Base-by-base conservation (phyloP, 2,329 filamentous ascomycete genomes). In the Hymenoscyphus repandus region DNA sequence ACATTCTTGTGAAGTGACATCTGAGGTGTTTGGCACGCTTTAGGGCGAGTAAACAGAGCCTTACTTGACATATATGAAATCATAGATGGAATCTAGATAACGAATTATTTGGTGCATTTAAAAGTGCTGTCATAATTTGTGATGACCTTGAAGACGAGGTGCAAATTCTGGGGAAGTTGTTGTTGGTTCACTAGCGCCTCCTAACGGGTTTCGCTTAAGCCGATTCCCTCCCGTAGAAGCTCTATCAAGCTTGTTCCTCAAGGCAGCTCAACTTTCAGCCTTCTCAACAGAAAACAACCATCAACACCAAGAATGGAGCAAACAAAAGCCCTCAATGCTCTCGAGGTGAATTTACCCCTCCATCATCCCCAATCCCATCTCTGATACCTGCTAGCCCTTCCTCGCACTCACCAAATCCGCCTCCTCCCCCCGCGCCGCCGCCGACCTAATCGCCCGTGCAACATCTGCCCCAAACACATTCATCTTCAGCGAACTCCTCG, bases 401-500 rank as follows among this genome's bases (percentile, higher is more conserved):
- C 75, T 99, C 53, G 86, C 87, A 47, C 86, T 96, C 58, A 86
- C 87, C 64, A 93, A 91, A 67, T 88, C 90, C 10, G 90, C 89
- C 56, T 88, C 82, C 6, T 90, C 90, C 10, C 85, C 90, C 37
- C 85, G 88, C 61, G 89, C 90, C 52, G 86, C 91, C 38, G 85
- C 88, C 64, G 90, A 96, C 67, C 81, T 97, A 48, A 80, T 97
- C 67, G 82, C 78, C 40, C 88, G 90, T 70, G 93, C 91, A 55
- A 97, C 90, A 45, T 90, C 90, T n/a, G 85, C 85, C 50, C 83
- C 88, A 27, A 88, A 90, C 69, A 95, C 91, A 58, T 99, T 86
- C 69, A 79, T 97, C 71, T 99, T 99, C 73, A 82, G 88, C 59
- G 92, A 97, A 72, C 84, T 99, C n/a, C 83, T 99, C 34, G 79